phyloP scores from a whole-genome alignment of 2,329 filamentous ascomycete genomes.

The Hypoxylon sp. region DNA sequence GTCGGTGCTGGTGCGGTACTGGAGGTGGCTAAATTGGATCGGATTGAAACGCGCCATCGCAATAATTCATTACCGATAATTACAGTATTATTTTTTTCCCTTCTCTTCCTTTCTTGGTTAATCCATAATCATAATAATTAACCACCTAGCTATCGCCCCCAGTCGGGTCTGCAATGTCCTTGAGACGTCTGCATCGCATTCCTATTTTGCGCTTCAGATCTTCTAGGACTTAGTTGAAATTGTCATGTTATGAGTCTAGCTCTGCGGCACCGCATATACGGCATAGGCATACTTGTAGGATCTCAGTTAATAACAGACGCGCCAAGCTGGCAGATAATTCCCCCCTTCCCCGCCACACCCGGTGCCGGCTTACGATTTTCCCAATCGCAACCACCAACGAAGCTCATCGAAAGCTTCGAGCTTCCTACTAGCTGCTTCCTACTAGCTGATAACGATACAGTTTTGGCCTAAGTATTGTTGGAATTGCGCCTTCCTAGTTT shows the following conservation, averaged over 20 bases:
- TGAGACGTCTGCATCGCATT: constrained; percentile 19
- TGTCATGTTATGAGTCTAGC: constrained; percentile 19
- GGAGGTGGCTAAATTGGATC: constrained; percentile 37
- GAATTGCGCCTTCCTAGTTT: constrained; percentile 3
- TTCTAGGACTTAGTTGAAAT: constrained; percentile 13
- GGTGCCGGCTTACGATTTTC: constrained; percentile 45
- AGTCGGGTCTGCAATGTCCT: constrained; percentile 16
- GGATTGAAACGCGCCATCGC: constrained; percentile 29
- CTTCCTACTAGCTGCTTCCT: constrained; percentile 13
- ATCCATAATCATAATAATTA: constrained; percentile 4
- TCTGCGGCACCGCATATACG: constrained; percentile 24
- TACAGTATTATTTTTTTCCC: constrained; percentile 8
- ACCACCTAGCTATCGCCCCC: constrained; percentile 4
- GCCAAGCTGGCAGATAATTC: constrained; percentile 42
- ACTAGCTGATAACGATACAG: constrained; percentile 2
- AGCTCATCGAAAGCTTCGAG: constrained; percentile 35
- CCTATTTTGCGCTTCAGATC: constrained; percentile 12
- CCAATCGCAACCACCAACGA: constrained; percentile 42
- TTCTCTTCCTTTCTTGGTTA: constrained; percentile 20
- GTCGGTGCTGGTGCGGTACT: constrained; percentile 12
- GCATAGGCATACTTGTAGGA: constrained; percentile 22
- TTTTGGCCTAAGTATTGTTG: constrained; percentile 10
- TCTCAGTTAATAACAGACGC: constrained; percentile 40
- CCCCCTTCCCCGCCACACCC: constrained; percentile 47
- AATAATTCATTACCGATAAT: constrained; percentile 27